Conservation (phyloP, 2,329 filamentous ascomycete genomes). For the Aspergillus neoniger region DNA sequence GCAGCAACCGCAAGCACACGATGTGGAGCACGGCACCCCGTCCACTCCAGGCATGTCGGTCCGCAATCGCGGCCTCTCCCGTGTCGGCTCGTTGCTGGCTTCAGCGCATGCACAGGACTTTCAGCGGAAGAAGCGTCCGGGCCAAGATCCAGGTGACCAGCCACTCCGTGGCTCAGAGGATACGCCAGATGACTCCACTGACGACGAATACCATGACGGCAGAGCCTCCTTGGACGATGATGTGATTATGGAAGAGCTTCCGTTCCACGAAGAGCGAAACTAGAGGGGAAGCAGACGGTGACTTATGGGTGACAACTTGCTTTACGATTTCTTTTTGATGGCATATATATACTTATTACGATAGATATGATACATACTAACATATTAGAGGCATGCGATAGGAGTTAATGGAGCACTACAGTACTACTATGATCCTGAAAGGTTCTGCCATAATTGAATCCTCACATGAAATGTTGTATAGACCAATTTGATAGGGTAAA, state of each 20-base stretch:
- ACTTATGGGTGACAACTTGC: neutral
- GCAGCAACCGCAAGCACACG: slow-evolving; percentile 23
- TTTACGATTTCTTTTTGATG: slow-evolving; percentile 5
- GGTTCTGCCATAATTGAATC: too few relatives aligned
- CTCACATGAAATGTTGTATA: too few relatives aligned
- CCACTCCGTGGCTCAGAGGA: slow-evolving; percentile 37
- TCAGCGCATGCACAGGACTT: slow-evolving; percentile 90
- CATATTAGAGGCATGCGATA: neutral
- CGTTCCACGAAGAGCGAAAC: slow-evolving; percentile 11
- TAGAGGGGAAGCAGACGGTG: neutral
- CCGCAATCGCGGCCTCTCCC: slow-evolving; percentile 43
- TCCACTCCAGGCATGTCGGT: slow-evolving; percentile 28
- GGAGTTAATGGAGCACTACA: neutral
- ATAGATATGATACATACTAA: slow-evolving; percentile 14
- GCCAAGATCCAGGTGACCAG: slow-evolving; percentile 41
- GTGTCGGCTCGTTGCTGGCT: slow-evolving; percentile 70
- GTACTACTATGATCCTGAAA: too few relatives aligned
- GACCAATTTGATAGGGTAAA: neutral
- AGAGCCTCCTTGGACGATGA: slow-evolving; percentile 17
- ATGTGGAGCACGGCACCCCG: slow-evolving; percentile 33
- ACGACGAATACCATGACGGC: slow-evolving; percentile 37
- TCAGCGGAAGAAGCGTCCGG: slow-evolving; percentile 69
- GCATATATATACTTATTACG: slow-evolving; percentile 14
- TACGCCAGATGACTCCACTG: slow-evolving; percentile 40
- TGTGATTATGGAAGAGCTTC: slow-evolving; percentile 21